Conservation (phyloP, 2,329 filamentous ascomycete genomes). For the Dothideomycetes sp. region DNA sequence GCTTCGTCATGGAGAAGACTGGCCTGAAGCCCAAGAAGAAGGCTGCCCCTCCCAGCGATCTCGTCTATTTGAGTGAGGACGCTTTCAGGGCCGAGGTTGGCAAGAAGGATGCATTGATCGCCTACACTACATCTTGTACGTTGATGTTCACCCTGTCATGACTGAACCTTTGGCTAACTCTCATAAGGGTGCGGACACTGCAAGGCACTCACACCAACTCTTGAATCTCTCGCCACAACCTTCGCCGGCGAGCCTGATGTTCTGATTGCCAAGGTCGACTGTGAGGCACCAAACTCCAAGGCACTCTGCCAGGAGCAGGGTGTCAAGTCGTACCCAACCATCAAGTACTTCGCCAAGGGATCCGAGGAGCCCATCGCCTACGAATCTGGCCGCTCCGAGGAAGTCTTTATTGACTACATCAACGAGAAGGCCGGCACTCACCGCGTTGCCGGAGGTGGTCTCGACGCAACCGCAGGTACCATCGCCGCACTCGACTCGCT, state of each 20-base stretch:
- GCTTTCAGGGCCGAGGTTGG: slow-evolving; percentile 71
- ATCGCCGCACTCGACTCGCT: slow-evolving; percentile 68
- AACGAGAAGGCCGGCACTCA: slow-evolving; percentile 85
- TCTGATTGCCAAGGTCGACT: slow-evolving; percentile 88
- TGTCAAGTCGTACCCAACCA: slow-evolving; percentile 83
- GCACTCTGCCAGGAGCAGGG: slow-evolving; percentile 63
- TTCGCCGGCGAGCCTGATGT: slow-evolving; percentile 70
- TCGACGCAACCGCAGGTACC: slow-evolving; percentile 70
- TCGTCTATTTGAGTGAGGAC: slow-evolving; percentile 69
- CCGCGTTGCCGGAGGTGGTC: slow-evolving; percentile 67
- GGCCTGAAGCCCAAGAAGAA: slow-evolving; percentile 70
- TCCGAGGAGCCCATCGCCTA: slow-evolving; percentile 63
- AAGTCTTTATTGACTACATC: slow-evolving; percentile 66
- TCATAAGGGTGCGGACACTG: too few species aligned
- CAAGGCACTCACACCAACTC: slow-evolving; percentile 83
- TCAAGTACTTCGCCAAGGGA: slow-evolving; percentile 92
- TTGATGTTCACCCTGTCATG: slow-evolving; percentile 22
- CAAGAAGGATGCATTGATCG: slow-evolving; percentile 84
- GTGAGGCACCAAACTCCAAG: slow-evolving; percentile 79
- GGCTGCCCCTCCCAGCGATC: slow-evolving; percentile 58
- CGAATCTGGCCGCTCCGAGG: slow-evolving; percentile 64
- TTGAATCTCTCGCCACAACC: slow-evolving; percentile 76
- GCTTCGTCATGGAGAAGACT: slow-evolving; percentile 79
- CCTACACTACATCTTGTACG: slow-evolving; percentile 96
- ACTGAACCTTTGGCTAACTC: slow-evolving; percentile 5